These are phyloP conservation scores for Botryotinia calthae DNA, from an alignment of 2,329 filamentous ascomycete species.

Conservation along the genomic window DNA sequence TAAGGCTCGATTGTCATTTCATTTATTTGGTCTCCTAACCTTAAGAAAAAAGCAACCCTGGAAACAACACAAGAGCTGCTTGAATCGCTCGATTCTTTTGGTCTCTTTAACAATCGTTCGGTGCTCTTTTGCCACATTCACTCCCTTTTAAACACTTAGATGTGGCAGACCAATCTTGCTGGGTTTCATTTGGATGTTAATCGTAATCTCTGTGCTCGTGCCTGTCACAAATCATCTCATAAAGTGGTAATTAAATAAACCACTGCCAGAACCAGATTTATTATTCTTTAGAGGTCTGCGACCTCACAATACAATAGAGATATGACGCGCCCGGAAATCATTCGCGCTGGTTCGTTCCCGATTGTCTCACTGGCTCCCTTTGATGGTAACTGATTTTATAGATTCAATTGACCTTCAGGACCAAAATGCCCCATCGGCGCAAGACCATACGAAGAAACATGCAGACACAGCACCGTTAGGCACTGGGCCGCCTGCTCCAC, in stretches of 20 bases:
- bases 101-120: not conserved
- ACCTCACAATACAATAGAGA: slow-evolving; percentile 9
- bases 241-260: slow-evolving; percentile 7
- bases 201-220: slow-evolving; percentile 20
- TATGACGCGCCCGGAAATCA: slow-evolving; percentile 56
- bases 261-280: not conserved
- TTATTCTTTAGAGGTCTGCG: slow-evolving; percentile 14
- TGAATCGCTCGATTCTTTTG: slow-evolving; percentile 15
- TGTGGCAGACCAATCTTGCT: slow-evolving; percentile 18
- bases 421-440: slow-evolving; percentile 74
- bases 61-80: not conserved
- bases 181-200: slow-evolving; percentile 22
- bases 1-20: slow-evolving; percentile 1
- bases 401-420: slow-evolving; percentile 96
- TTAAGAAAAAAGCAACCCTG: slow-evolving; percentile 6
- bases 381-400: slow-evolving; percentile 42
- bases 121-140: not conserved
- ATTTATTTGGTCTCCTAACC: slow-evolving; percentile 7
- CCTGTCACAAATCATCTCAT: slow-evolving; percentile 16
- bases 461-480: slow-evolving; percentile 50
- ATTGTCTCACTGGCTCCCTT: slow-evolving; percentile 13
- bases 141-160: slow-evolving; percentile 17
- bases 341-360: slow-evolving; percentile 50
- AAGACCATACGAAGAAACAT: slow-evolving; percentile 68
- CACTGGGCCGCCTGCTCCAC: slow-evolving; percentile 50